Conservation (phyloP, 768 basidiomycete genomes). For the Panellus pusillus region DNA sequence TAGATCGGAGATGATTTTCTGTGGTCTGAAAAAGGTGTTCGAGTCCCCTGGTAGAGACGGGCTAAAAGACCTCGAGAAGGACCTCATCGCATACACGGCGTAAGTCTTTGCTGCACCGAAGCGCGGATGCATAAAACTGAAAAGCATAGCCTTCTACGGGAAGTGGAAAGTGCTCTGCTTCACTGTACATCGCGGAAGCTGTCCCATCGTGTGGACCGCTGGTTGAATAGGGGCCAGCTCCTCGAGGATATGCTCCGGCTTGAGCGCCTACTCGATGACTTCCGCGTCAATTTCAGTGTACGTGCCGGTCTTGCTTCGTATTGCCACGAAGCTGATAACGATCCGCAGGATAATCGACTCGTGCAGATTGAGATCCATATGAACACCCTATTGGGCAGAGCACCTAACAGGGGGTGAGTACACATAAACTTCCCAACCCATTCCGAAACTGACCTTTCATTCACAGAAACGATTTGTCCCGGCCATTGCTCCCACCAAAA, state of each 20-base stretch:
- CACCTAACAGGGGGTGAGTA: constrained; percentile 8
- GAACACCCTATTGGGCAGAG: constrained; percentile 16
- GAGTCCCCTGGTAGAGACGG: constrained; percentile 13
- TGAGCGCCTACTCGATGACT: constrained; percentile 20
- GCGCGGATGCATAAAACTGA: neutral
- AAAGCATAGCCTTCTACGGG: constrained; percentile 5
- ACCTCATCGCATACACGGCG: constrained; percentile 13
- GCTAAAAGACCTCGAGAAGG: constrained; percentile 14
- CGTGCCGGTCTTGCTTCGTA: neutral
- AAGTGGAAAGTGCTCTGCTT: constrained; percentile 10
- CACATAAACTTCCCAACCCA: neutral
- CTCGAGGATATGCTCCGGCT: constrained; percentile 18
- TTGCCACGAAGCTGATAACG: neutral
- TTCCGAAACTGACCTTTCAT: neutral
- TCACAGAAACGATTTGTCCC: neutral
- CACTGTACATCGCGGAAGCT: constrained; percentile 18
- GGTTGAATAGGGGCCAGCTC: constrained; percentile 17
- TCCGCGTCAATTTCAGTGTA: constrained; percentile 22
- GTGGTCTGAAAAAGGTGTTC: constrained; percentile 9
- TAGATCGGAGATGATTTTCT: constrained; percentile 15
- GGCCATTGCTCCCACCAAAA: constrained; percentile 18
- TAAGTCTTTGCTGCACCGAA: neutral
- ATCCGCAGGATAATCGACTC: constrained; percentile 14
- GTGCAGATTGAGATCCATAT: constrained; percentile 19
- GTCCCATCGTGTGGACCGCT: constrained; percentile 13